Base-by-base conservation (phyloP, 116 monocot species). In the Iris pallida region DNA sequence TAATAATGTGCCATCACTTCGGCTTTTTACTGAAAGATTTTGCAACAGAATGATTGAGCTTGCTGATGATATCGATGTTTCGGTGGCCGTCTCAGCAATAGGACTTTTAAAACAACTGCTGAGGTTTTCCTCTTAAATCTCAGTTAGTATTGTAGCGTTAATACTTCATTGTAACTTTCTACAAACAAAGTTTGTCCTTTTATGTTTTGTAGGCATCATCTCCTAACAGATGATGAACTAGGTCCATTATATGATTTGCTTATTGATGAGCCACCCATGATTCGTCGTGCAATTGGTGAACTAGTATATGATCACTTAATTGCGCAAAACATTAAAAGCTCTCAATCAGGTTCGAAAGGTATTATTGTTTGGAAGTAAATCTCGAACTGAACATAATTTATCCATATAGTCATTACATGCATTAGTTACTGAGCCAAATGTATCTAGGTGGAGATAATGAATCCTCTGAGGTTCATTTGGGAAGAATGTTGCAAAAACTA, bases 161-260 rank as follows among this genome's bases (percentile, higher is more conserved):
- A 30, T 30, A 30, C 30, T 30, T 30, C 0, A 30, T 30, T 30
- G 30, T 30, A 30, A 30, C 30, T 30, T 30, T 3, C 30, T 30
- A 30, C 3, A 30, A 30, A 30, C 30, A 30, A 30, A 30, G 2
- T 1, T 30, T 30, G 3, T 61, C 47, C 8, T 20, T 77, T 58
- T 76, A 0, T 30, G 30, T 71, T 81, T 71, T 80, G 20, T 78
- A 97, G 97, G 75, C 97, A 97, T 83, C 92, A 97, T 59, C 89
- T 97, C 43, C 59, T 97, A 64, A 73, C 87, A 41, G 93, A 97
- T 74, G 97, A 97, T 61, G 97, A 97, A 75, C 71, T 97, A 64
- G 92, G 97, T 14, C 90, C 97, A 18, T 76, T 97, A 7, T 97
- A 97, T 84, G 97, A 97, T 81, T 81, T 97, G 73, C 97, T 97